Base-by-base conservation (phyloP, 371 early-diverging fungal species). In the Mucor racemosus region DNA sequence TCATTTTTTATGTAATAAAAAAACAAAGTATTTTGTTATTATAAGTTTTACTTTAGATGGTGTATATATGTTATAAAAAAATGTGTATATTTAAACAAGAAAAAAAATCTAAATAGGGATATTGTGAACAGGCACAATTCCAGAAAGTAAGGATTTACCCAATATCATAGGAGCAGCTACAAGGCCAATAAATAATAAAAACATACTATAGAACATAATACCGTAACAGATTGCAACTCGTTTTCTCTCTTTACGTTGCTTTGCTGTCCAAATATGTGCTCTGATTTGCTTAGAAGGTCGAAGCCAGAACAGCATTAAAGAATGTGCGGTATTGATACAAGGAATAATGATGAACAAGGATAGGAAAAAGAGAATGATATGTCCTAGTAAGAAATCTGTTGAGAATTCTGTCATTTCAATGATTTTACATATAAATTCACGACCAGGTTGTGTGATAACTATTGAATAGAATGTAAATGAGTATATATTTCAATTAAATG, bases 351-450 rank as follows among this genome's bases (percentile, higher is more conserved):
- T 90, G 58, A 93, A 84, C 33, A 91, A 68, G 17, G 85, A 87
- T 26, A 93, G 76, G 64, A 90, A 78, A 69, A 93, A 91, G 39
- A 93, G 73, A 34, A 95, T 87, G 42, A 90, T 57, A 56, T 94
- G 94, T 0, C 91, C 91, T 26, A 91, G 73, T 11, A 92, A 69
- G 78, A 94, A 92, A 62, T 95, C 95, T 11, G 88, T 84, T 0
- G 93, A 85, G 72, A 95, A 95, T 65, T 91, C 82, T 17, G 91
- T 88, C 90, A 92, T 88, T 79, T 95, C 96, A 48, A 94, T 88
- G 50, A 91, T 85, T 82, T 95, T 95, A 84, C 94, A 92, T 33
- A 92, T 59, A 67, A 85, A 92, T 76, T 95, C 94, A 44, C 94
- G 87, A 63, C 87, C 71, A 8, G 94, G 93, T 71, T 91, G 90